Conservation (phyloP, 1,284 basidiomycete genomes). For the Coniophora puteana region DNA sequence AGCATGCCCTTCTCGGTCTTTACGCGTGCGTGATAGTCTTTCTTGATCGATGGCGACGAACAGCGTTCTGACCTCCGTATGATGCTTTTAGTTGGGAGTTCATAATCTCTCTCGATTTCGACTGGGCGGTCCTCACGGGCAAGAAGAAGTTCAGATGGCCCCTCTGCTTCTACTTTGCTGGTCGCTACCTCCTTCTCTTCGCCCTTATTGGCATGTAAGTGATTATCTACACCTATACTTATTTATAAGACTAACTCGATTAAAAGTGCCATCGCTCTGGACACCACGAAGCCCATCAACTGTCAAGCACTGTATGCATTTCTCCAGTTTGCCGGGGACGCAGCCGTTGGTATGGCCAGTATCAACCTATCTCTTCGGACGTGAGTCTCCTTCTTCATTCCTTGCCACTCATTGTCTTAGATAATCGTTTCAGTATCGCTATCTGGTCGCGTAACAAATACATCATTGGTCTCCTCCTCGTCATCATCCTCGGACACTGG, state of each 20-base stretch:
- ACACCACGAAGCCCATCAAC: conserved; percentile 19
- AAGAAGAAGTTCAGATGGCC: conserved; percentile 30
- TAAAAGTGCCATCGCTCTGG: conserved; percentile 24
- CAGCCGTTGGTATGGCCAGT: conserved; percentile 29
- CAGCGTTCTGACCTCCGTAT: not conserved
- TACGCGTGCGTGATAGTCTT: conserved; percentile 19
- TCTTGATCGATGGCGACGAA: not conserved
- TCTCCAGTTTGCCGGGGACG: conserved; percentile 31
- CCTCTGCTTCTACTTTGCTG: conserved; percentile 26
- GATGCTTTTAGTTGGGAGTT: conserved; percentile 24
- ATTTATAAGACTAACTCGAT: conserved; percentile 8
- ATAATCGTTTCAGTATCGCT: conserved; percentile 21
- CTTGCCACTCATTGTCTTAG: not conserved
- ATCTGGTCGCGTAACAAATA: conserved; percentile 32
- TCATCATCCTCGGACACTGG: conserved; percentile 32
- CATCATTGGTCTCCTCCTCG: conserved; percentile 19
- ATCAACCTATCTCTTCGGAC: conserved; percentile 32
- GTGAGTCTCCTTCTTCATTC: conserved; percentile 13
- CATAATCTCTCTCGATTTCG: conserved; percentile 25
- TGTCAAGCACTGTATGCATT: conserved; percentile 28
- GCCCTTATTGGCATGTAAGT: conserved; percentile 30
- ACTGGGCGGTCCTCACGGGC: conserved; percentile 25
- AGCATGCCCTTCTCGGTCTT: conserved; percentile 25
- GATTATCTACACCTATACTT: not conserved
- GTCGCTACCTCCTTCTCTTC: conserved; percentile 28